Conservation (phyloP, 768 basidiomycete genomes). For the Tylopilus subfusipes region DNA sequence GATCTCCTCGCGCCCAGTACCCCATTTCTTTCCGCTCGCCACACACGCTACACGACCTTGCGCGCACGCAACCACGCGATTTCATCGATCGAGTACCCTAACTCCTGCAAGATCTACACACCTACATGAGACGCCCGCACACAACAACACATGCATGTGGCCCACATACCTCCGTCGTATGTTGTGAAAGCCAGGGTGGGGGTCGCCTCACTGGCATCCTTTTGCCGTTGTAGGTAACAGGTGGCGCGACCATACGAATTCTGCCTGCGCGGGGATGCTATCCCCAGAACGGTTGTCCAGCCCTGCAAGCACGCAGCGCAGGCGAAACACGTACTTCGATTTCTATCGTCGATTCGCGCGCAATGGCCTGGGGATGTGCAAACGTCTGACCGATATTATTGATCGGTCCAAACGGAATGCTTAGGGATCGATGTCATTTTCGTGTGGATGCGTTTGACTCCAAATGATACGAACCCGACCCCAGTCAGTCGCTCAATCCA, state of each 20-base stretch:
- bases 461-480: slow-evolving; percentile 56
- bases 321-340: slow-evolving; percentile 58
- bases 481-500: slow-evolving; percentile 80
- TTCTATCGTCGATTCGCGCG: slow-evolving; percentile 70
- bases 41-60: slow-evolving; percentile 37
- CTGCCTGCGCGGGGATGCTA: slow-evolving; percentile 74
- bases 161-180: slow-evolving; percentile 64
- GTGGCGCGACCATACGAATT: slow-evolving; percentile 76
- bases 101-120: slow-evolving; percentile 38
- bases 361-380: slow-evolving; percentile 79
- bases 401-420: slow-evolving; percentile 87
- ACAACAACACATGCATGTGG: slow-evolving; percentile 2
- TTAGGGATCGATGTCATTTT: slow-evolving; percentile 27
- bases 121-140: slow-evolving; percentile 1
- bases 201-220: slow-evolving; percentile 70
- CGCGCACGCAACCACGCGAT: slow-evolving; percentile 43
- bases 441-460: slow-evolving; percentile 4
- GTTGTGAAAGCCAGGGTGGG: slow-evolving; percentile 87
- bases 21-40: slow-evolving; percentile 18
- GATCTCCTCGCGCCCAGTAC: slow-evolving; percentile 18
- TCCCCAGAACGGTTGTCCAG: slow-evolving; percentile 13
- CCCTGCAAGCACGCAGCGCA: slow-evolving; percentile 28
- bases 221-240: slow-evolving; percentile 77
- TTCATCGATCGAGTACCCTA: slow-evolving; percentile 39
- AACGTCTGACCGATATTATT: slow-evolving; percentile 90